phyloP scores from a whole-genome alignment of 441 rosid genomes.

The California macrophylla region DNA sequence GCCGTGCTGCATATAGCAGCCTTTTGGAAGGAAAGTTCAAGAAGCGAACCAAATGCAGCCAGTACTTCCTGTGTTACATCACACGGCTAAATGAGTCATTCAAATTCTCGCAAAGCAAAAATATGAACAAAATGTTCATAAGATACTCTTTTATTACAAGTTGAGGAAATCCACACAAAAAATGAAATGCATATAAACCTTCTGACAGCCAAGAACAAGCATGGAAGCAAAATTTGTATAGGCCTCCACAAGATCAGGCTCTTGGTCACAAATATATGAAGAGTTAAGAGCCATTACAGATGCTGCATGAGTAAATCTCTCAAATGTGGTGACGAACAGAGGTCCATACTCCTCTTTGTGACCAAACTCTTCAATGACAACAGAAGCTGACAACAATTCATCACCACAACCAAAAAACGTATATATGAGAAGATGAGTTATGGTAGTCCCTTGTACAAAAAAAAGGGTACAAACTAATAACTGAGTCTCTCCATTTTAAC shows the following conservation, averaged over 20 bases:
- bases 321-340: conserved; percentile 68
- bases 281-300: conserved; percentile 80
- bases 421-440: conserved; percentile 5
- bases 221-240: conserved; percentile 80
- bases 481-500: background rate
- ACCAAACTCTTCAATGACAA: conserved; percentile 87
- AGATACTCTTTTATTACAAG: background rate
- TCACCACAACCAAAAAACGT: background rate
- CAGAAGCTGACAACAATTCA: conserved; percentile 47
- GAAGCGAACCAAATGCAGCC: conserved; percentile 65
- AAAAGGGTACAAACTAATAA: background rate
- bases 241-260: conserved; percentile 96
- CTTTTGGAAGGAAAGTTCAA: conserved; percentile 87
- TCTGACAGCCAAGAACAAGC: conserved; percentile 60
- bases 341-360: conserved; percentile 72
- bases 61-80: conserved; percentile 54
- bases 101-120: conserved; percentile 8
- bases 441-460: background rate
- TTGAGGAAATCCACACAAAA: background rate
- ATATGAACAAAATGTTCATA: background rate
- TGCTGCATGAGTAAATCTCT: conserved; percentile 73
- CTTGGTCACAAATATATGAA: conserved; percentile 94
- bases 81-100: conserved; percentile 18
- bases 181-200: conserved; percentile 38
- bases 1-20: conserved; percentile 98